Evolutionary conservation across 768 basidiomycete genomes (phyloP).

Genomic region (Saitozyma podzolica): DNA sequence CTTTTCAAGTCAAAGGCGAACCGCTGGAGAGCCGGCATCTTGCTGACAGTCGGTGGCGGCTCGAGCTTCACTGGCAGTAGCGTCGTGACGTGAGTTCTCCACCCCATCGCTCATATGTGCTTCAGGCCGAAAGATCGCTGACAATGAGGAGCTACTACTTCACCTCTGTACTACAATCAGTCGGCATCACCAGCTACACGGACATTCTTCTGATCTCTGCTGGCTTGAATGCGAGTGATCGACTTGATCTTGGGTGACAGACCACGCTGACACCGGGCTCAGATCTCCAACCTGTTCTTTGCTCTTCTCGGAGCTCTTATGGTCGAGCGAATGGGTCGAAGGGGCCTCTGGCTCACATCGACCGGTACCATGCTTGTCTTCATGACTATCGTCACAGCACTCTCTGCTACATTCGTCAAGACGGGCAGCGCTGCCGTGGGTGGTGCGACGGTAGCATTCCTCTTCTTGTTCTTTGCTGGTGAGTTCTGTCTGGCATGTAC

Average conservation of each 20-base stretch:
- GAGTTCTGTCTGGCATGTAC: background rate
- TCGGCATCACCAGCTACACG: constrained; percentile 31
- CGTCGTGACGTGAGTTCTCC: no score
- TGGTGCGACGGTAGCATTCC: constrained; percentile 75
- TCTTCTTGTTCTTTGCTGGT: constrained; percentile 60
- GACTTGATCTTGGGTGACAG: no score
- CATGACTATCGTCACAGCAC: constrained; percentile 8
- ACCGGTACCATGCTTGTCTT: constrained; percentile 62
- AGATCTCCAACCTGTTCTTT: constrained; percentile 62
- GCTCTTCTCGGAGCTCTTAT: constrained; percentile 63
- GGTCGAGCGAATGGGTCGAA: constrained; percentile 66
- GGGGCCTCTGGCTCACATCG: constrained; percentile 67
- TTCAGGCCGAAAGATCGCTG: no score
- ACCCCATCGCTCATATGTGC: no score
- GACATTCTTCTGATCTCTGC: constrained; percentile 36
- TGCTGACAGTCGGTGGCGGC: no score
- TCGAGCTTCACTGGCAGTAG: no score
- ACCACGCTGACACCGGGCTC: no score
- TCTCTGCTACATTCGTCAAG: constrained; percentile 16
- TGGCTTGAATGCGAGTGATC: constrained; percentile 1
- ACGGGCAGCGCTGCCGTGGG: constrained; percentile 22
- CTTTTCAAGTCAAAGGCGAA: no score
- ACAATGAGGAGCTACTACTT: no score
- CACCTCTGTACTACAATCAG: no score
- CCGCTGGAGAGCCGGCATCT: no score